phyloP scores from a whole-genome alignment of 805 yeast species.

The Grigorovia humatica region DNA sequence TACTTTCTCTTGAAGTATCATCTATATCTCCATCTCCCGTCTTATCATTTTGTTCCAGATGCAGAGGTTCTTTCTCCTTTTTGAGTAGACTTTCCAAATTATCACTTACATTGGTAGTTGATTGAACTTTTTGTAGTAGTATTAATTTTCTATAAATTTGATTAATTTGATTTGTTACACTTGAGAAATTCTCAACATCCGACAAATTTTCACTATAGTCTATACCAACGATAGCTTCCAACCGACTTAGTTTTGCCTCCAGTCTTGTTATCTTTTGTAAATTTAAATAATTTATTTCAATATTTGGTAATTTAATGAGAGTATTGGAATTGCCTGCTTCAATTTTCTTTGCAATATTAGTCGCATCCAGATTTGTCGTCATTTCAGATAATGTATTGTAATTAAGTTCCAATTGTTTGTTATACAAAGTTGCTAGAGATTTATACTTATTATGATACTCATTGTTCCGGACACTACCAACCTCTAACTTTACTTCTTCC shows the following conservation, averaged over 20 bases:
- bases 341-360: too few relatives aligned
- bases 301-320: background rate
- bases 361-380: too few relatives aligned
- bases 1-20: background rate
- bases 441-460: background rate
- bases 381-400: background rate
- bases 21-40: background rate
- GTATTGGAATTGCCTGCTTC: too few relatives aligned
- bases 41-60: background rate
- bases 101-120: background rate
- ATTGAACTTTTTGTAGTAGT: conserved; percentile 8
- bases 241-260: conserved; percentile 12
- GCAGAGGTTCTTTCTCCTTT: background rate
- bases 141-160: conserved; percentile 24
- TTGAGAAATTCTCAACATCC: background rate
- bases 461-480: background rate
- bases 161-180: conserved; percentile 18
- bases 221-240: conserved; percentile 13
- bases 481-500: background rate
- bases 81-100: background rate
- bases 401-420: background rate
- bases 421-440: background rate
- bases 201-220: background rate
- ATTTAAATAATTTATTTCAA: conserved; percentile 6
- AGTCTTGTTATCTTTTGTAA: conserved; percentile 6